A percentile compares a stretch with the other conserved stretches of the same genome.
Evolutionary conservation across 1,284 basidiomycete genomes (phyloP).

Genomic region (Mycosarcoma mackinlayi): DNA sequence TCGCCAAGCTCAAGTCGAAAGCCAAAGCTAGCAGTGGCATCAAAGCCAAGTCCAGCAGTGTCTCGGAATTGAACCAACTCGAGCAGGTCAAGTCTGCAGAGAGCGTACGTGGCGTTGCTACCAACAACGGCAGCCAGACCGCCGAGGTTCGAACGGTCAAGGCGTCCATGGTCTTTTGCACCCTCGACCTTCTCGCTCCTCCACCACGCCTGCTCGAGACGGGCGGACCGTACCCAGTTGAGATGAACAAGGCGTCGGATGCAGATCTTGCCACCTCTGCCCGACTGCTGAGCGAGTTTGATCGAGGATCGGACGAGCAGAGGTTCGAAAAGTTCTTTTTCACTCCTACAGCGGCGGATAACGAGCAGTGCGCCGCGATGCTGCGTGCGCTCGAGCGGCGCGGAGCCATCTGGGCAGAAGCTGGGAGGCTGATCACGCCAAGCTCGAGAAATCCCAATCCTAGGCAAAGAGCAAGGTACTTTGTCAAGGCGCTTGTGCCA

Average conservation of each 20-base stretch:
- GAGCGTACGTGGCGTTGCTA: neutral
- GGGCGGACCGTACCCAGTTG: slow-evolving; percentile 36
- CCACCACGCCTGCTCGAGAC: slow-evolving; percentile 35
- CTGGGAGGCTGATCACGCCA: slow-evolving; percentile 37
- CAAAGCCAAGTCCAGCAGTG: neutral
- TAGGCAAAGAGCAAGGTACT: slow-evolving; percentile 23
- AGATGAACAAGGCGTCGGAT: slow-evolving; percentile 40
- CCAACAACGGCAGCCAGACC: neutral
- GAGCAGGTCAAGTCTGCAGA: slow-evolving; percentile 15
- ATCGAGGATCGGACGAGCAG: slow-evolving; percentile 24
- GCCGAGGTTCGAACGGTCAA: slow-evolving; percentile 14
- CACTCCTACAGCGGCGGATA: slow-evolving; percentile 7
- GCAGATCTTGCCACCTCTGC: slow-evolving; percentile 25
- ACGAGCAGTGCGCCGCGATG: slow-evolving; percentile 22
- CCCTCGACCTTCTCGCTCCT: slow-evolving; percentile 43
- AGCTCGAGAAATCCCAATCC: slow-evolving; percentile 34
- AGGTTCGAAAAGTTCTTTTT: slow-evolving; percentile 29
- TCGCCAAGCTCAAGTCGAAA: slow-evolving; percentile 32
- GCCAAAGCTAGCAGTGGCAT: slow-evolving; percentile 6
- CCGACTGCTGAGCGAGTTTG: slow-evolving; percentile 28
- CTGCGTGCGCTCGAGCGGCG: slow-evolving; percentile 31
- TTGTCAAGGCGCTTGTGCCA: slow-evolving; percentile 46
- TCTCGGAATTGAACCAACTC: neutral
- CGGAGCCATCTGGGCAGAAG: slow-evolving; percentile 41
- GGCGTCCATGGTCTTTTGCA: slow-evolving; percentile 35